phyloP scores from a whole-genome alignment of 805 yeast genomes.

The Barnettozyma salicaria region DNA sequence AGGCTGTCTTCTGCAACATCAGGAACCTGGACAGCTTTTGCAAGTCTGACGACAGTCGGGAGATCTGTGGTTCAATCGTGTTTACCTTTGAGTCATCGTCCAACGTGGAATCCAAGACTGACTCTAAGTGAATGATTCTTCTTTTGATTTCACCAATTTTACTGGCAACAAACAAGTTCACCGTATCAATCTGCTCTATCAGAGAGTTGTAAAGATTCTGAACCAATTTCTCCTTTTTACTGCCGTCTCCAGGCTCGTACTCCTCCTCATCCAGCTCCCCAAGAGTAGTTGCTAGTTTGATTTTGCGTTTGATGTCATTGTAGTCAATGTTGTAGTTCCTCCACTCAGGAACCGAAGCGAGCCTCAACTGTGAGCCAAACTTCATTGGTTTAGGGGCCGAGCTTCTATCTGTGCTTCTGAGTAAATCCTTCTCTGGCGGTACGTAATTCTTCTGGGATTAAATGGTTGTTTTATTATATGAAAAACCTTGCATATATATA shows the following conservation, averaged over 20 bases:
- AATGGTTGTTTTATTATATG: no score
- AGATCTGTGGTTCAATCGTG: conserved; percentile 7
- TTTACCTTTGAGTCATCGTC: not conserved
- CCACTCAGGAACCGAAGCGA: conserved; percentile 86
- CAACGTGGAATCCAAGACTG: conserved; percentile 23
- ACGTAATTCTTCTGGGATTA: no score
- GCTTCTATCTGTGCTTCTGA: no score
- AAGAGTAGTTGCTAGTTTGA: conserved; percentile 43
- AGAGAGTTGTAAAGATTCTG: conserved; percentile 38
- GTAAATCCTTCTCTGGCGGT: no score
- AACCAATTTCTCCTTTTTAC: conserved; percentile 4
- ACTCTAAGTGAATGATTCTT: conserved; percentile 36
- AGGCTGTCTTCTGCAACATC: conserved; percentile 65
- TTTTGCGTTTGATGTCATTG: conserved; percentile 63
- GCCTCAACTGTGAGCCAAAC: conserved; percentile 72
- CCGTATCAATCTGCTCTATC: conserved; percentile 51
- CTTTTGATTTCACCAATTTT: conserved; percentile 65
- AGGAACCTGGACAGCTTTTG: conserved; percentile 68
- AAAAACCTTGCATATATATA: no score
- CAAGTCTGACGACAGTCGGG: conserved; percentile 41
- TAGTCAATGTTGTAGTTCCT: conserved; percentile 76
- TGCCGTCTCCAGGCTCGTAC: no score
- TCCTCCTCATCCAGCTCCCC: no score
- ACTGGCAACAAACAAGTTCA: conserved; percentile 55
- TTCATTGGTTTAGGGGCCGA: no score